Percentiles rank a stretch among this genome's conserved stretches.
These are phyloP conservation scores for Paramecium bursaria DNA, from an alignment of 73 alveolate species.

Conservation along the genomic window DNA sequence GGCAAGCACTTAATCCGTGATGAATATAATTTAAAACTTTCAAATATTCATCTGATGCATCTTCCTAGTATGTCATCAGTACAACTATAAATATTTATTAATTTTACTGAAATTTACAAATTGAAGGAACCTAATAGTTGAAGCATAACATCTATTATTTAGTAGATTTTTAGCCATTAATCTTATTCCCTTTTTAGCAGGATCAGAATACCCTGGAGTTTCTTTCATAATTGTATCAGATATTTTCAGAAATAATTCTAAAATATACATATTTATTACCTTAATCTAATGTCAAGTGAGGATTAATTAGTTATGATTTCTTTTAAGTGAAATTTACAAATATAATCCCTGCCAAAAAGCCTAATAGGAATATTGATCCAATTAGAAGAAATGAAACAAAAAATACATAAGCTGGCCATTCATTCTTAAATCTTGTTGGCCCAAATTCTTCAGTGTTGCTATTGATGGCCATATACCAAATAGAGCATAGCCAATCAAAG, in stretches of 20 bases:
- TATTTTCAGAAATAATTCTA: constrained; percentile 36
- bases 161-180: not conserved
- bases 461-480: constrained; percentile 20
- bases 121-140: not conserved
- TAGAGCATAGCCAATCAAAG: constrained; percentile 1
- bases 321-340: constrained; percentile 31
- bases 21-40: constrained; percentile 1
- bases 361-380: constrained; percentile 19
- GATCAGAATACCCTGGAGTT: constrained; percentile 27
- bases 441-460: not conserved
- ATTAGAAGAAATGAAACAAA: constrained; percentile 19
- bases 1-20: not conserved
- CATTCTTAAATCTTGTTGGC: constrained; percentile 42
- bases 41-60: not conserved
- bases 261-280: too few relatives aligned
- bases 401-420: constrained; percentile 44
- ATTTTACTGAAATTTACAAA: constrained; percentile 16
- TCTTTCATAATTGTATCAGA: constrained; percentile 45
- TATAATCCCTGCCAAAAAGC: constrained; percentile 32
- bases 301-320: constrained; percentile 43
- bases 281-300: constrained; percentile 45
- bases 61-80: constrained; percentile 17
- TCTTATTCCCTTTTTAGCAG: constrained; percentile 39
- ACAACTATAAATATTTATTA: not conserved
- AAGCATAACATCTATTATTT: not conserved